Base-by-base conservation (phyloP, 1,284 basidiomycete species). In the Exobasidium cylindrosporum region DNA sequence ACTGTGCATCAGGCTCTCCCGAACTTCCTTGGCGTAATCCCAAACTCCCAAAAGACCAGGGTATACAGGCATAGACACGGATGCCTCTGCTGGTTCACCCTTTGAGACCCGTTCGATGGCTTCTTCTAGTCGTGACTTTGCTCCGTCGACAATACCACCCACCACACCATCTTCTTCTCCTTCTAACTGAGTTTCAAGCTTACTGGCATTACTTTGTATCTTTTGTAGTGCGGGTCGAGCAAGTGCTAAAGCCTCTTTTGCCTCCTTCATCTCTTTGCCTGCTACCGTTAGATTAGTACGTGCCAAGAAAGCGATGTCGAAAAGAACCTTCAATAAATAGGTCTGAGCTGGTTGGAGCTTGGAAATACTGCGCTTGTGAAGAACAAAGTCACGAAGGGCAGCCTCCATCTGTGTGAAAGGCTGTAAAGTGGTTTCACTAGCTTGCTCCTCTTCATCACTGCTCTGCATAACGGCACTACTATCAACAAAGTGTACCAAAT, bases 401-500 rank as follows among this genome's bases (percentile, higher is more conserved):
- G 89, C 87, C 81, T 98, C 94, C 63, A 99, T 87, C 68, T 89
- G 87, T 55, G 88, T 87, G 78, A 98, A 98, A 7, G 35, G 35
- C 17, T 40, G 35, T 17, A 40, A 10, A 7, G 17, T 40, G 10
- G 35, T 10, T n/a, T 66, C 45, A 1, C 31, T 24, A 58, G n/a
- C 52, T 32, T 40, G 45, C 21, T 62, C 61, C 58, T 17, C 11
- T 40, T 0, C 88, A 1, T 65, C 74, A 23, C 61, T 65, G 6
- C 64, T 55, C 46, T 78, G 62, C 44, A 75, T 69, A 14, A 76
- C 69, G 54, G 86, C 82, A 40, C 63, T 64, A 4, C 92, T 94
- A 80, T 98, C 95, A 73, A 99, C 96, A 81, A 98, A 99, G 82
- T 99, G 96, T 0, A 98, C 94, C 26, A 99, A 87, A 79, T 97